Percentiles rank a stretch among this genome's conserved stretches.
Evolutionary conservation across 1,284 basidiomycete genomes (phyloP).

Genomic region (Puccinia horiana): DNA sequence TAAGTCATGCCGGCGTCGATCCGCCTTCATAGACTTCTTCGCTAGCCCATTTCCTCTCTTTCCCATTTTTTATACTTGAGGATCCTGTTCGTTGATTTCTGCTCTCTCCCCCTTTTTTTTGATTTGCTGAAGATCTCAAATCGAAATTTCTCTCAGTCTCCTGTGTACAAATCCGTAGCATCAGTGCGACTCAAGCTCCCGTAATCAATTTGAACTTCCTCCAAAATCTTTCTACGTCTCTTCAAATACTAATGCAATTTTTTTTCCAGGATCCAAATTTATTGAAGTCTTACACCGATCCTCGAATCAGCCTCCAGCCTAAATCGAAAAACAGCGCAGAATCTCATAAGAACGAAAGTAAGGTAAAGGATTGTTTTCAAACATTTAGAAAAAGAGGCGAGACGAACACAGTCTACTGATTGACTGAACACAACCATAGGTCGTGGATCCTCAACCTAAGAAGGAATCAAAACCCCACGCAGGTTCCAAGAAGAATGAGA

Average conservation of each 20-base stretch:
- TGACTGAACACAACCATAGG: not conserved
- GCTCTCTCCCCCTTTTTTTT: not conserved
- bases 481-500: not conserved
- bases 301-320: constrained; percentile 11
- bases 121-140: constrained; percentile 22
- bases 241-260: not conserved
- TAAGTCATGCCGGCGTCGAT: not conserved
- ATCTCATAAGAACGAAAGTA: not conserved
- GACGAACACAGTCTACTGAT: not conserved
- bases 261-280: constrained; percentile 30
- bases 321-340: not conserved
- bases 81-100: constrained; percentile 1
- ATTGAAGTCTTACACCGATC: constrained; percentile 13
- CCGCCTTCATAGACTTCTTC: not conserved
- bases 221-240: not conserved
- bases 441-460: not conserved
- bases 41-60: not conserved
- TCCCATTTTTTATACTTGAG: not conserved
- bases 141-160: constrained; percentile 30
- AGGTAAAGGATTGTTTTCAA: not conserved
- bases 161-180: constrained; percentile 29
- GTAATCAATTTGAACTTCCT: constrained; percentile 1
- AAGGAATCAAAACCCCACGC: not conserved
- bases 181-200: constrained; percentile 38
- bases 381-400: not conserved